phyloP scores from a whole-genome alignment of 345 rosid genomes.

The Syzygium aqueum region DNA sequence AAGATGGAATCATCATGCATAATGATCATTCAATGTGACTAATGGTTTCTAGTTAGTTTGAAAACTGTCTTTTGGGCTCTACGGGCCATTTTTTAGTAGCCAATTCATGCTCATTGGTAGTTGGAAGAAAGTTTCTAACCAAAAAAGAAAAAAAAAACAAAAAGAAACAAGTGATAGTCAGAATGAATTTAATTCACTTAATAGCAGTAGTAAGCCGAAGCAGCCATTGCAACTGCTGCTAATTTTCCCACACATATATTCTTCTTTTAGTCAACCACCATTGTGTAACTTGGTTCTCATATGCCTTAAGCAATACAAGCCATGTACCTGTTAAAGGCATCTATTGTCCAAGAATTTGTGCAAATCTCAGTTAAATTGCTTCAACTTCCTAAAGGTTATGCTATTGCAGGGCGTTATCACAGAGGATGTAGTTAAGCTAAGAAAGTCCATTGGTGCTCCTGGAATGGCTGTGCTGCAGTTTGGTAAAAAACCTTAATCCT shows the following conservation, averaged over 20 bases:
- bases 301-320: not conserved
- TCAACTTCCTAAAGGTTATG: not conserved
- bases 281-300: not conserved
- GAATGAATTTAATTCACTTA: not conserved
- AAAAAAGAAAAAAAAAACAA: not conserved
- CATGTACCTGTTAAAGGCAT: not conserved
- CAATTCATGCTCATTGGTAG: not conserved
- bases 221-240: not conserved
- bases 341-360: not conserved
- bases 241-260: not conserved
- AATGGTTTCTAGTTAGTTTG: not conserved
- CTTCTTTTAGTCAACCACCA: not conserved
- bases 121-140: not conserved
- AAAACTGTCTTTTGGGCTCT: not conserved
- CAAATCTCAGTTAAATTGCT: not conserved
- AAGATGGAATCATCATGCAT: not conserved
- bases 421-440: conserved; percentile 75
- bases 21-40: not conserved
- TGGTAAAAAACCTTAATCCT: conserved; percentile 33
- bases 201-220: not conserved
- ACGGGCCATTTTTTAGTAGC: not conserved
- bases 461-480: conserved; percentile 99
- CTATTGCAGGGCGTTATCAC: conserved; percentile 81
- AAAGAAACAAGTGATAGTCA: not conserved
- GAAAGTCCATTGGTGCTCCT: conserved; percentile 90